These are phyloP conservation scores for Leishmania major DNA, from an alignment of 208 protist genomes.

Conservation along the genomic window DNA sequence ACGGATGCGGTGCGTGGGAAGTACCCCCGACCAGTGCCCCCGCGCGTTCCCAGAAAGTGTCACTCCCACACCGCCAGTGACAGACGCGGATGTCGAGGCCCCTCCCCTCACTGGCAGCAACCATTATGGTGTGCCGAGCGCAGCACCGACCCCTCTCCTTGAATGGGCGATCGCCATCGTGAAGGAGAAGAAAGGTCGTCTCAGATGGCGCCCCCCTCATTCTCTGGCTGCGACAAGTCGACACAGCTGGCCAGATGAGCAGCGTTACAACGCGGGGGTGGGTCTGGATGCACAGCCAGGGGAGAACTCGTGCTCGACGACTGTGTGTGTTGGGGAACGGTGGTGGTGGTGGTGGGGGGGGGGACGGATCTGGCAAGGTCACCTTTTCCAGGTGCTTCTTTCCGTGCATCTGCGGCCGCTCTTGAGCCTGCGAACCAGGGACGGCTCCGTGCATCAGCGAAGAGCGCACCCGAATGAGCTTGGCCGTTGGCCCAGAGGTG, in stretches of 20 bases:
- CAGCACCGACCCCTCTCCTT: background rate
- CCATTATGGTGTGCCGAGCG: background rate
- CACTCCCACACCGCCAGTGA: too few relatives aligned
- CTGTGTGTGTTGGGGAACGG: constrained; percentile 11
- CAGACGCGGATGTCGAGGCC: background rate
- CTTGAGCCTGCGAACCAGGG: constrained; percentile 3
- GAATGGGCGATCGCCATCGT: constrained; percentile 6
- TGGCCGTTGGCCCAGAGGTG: background rate
- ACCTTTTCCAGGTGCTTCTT: constrained; percentile 25
- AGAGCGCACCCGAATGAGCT: background rate
- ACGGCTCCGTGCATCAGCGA: constrained; percentile 1
- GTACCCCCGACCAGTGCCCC: background rate
- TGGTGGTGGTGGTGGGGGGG: too few relatives aligned
- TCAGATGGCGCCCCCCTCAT: constrained; percentile 6
- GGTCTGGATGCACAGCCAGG: constrained; percentile 8
- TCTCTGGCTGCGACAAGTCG: constrained; percentile 25
- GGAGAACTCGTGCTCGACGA: constrained; percentile 11
- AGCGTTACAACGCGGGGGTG: constrained; percentile 14
- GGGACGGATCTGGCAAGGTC: constrained; percentile 23
- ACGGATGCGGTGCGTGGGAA: too few relatives aligned
- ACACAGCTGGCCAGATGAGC: constrained; percentile 11
- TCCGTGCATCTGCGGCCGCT: background rate
- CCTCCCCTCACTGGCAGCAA: background rate
- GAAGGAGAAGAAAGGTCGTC: constrained; percentile 14
- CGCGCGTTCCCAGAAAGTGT: background rate